Base-by-base conservation (phyloP, 1,139 yeast species). In the Spathaspora sp. region DNA sequence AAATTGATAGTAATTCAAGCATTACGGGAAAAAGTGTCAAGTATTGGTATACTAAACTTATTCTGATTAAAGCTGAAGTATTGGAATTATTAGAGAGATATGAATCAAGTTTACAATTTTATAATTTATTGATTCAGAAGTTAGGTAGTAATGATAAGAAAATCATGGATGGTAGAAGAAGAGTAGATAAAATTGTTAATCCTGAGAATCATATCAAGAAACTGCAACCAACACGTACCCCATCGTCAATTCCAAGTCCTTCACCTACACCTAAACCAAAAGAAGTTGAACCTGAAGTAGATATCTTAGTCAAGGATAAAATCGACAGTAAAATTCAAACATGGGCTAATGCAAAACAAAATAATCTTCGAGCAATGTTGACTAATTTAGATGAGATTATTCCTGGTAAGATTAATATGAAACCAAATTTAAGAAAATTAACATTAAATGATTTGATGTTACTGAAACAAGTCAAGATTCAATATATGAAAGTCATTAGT, bases 401-500 rank as follows among this genome's bases (percentile, higher is more conserved):
- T 16, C 87, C 60, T 70, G 76, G 49, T 49, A 78, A 44, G 95
- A 72, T 82, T 61, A 72, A 78, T 51, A 76, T 89, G 68, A 47
- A 51, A 63, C 43, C 60, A 63, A 42, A 47, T 20, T 42, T 54
- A 7, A 45, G 50, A 25, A 47, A 37, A 9, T 48, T 70, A 23
- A 64, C 83, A 1, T 65, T 86, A 54, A 78, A 86, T 13, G 98
- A 93, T 48, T 71, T 95, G 49, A 93, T 93, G 56, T 70, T 91
- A 55, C 91, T 96, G n/a, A 90, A 89, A 56, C 90, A 87, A 61
- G 98, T 91, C 39, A 91, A 93, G 63, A 70, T 91, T 41, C 75
- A 76, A 29, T 95, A 93, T 64, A 80, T 95, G 91, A 93, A 89
- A 64, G 98, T 97, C 1, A 95, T 90, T 38, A 84, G 96, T 29